phyloP scores from a whole-genome alignment of 2,329 filamentous ascomycete species.

The Arthrobotrys sinensis region DNA sequence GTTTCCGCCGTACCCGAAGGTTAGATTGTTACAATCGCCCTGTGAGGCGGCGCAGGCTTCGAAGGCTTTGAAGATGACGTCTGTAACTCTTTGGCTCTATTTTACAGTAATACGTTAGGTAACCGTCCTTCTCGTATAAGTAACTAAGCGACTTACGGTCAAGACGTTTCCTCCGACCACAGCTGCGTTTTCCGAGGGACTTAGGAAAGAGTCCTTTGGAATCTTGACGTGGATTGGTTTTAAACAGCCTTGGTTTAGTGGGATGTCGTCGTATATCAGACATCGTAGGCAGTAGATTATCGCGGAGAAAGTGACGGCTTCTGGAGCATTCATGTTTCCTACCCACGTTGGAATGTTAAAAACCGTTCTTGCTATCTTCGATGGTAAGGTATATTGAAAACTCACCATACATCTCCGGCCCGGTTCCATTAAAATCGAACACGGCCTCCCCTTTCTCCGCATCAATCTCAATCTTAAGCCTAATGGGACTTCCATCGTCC shows the following conservation, averaged over 20 bases:
- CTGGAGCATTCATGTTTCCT: slow-evolving; percentile 83
- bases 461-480: slow-evolving; percentile 82
- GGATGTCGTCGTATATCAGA: slow-evolving; percentile 85
- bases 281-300: slow-evolving; percentile 89
- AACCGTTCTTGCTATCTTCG: not conserved
- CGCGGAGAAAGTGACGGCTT: slow-evolving; percentile 85
- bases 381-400: slow-evolving; percentile 17
- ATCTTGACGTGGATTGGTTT: slow-evolving; percentile 82
- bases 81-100: slow-evolving; percentile 80
- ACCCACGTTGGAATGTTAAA: slow-evolving; percentile 45
- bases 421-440: slow-evolving; percentile 85
- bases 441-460: slow-evolving; percentile 80
- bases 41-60: slow-evolving; percentile 83
- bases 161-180: slow-evolving; percentile 88
- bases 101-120: not conserved
- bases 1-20: slow-evolving; percentile 84
- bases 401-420: slow-evolving; percentile 81
- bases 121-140: not conserved
- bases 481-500: slow-evolving; percentile 87
- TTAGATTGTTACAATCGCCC: slow-evolving; percentile 87
- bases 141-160: slow-evolving; percentile 69
- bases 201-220: slow-evolving; percentile 80
- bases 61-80: slow-evolving; percentile 86
- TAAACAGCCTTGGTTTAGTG: slow-evolving; percentile 87
- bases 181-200: slow-evolving; percentile 81